Percentiles rank a stretch among this genome's conserved stretches.
Evolutionary conservation across 768 basidiomycete genomes (phyloP).

Genomic region (Russula lepida): DNA sequence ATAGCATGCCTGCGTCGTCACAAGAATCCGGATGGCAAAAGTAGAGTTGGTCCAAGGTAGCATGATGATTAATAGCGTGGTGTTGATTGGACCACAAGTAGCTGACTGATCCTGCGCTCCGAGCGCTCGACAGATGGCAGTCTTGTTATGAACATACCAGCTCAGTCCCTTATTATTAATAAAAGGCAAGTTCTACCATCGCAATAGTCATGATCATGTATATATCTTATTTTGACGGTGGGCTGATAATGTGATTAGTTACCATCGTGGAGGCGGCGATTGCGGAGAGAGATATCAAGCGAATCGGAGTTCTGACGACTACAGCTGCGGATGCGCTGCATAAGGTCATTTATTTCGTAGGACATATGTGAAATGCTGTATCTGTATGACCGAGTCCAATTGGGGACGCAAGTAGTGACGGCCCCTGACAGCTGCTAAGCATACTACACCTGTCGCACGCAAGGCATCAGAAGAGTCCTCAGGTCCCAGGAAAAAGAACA

Average conservation of each 20-base stretch:
- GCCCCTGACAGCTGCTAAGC: conserved; percentile 4
- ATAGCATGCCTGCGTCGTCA: neutral
- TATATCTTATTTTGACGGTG: neutral
- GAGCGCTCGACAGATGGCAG: too few relatives aligned
- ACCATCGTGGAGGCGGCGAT: neutral
- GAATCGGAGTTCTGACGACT: neutral
- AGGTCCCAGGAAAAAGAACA: neutral
- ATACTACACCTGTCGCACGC: neutral
- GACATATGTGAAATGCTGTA: neutral
- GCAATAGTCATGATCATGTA: too few relatives aligned
- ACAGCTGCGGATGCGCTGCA: neutral
- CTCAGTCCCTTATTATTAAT: neutral
- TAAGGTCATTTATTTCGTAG: neutral
- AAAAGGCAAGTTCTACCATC: too few relatives aligned
- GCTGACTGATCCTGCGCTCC: neutral
- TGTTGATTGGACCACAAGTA: neutral
- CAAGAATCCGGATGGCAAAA: neutral
- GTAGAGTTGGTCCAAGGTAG: neutral
- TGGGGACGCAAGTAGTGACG: conserved; percentile 5
- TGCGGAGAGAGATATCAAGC: neutral
- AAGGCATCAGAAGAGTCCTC: neutral
- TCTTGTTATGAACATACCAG: neutral
- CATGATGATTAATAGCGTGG: neutral
- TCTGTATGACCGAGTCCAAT: neutral
- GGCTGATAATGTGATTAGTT: neutral